Base-by-base conservation (phyloP, 768 basidiomycete species). In the Boletus tomentosulus region DNA sequence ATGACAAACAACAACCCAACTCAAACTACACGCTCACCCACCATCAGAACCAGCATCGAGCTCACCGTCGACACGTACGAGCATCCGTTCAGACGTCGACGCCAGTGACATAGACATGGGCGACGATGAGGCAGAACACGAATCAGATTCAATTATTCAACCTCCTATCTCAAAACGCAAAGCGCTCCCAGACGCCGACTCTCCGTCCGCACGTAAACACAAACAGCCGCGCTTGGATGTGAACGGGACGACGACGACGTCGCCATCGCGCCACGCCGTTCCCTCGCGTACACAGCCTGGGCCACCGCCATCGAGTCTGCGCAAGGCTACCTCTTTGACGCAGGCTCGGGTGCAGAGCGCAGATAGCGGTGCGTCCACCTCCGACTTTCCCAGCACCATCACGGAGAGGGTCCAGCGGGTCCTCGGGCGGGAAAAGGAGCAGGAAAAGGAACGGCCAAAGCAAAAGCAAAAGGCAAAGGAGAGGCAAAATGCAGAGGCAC, bases 111-210 rank as follows among this genome's bases (percentile, higher is more conserved):
- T 57, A 22, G 56, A 58, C 56, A 59, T 70, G 58, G 52, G 44
- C 44, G 55, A 62, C 51, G 57, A 67, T 34, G 63, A 66, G 41
- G 48, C 53, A 1, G 61, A 63, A 48, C 51, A 41, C 10, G 55
- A 44, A 16, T 43, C 43, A 3, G 45, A 34, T 15, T 9, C 30
- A 5, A 10, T 28, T 19, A 3, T 16, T 19, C 43, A 35, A 2
- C 19, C 54, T 51, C 62, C 59, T 58, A 57, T 60, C 31, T 47
- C 58, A 2, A 69, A 71, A 56, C 65, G 68, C 45, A 69, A 71
- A 25, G 69, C 60, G 11, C 33, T 42, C 8, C 28, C 54, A 3
- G 57, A 56, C 28, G 48, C 6, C 28, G 41, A 35, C 16, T 42
- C 41, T 4, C 41, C 9, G 28, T 24, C 55, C 11, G 33, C n/a